Conservation (phyloP, 306 rosid species). For the Calophaca sinica region DNA sequence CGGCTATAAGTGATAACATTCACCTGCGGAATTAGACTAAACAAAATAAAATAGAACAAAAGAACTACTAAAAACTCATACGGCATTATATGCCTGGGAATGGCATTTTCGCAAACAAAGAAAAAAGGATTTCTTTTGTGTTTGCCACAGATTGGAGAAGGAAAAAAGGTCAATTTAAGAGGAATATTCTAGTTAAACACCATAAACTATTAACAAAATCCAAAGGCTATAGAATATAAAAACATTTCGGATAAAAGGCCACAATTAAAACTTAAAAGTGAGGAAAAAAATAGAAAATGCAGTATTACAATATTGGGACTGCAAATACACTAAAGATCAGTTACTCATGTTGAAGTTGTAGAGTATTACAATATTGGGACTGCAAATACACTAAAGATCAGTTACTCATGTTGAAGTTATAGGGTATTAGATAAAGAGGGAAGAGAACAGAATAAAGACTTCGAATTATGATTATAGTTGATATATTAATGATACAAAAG, state of each 20-base stretch:
- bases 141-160: background rate
- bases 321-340: background rate
- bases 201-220: slow-evolving; percentile 8
- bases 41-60: background rate
- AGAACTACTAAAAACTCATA: background rate
- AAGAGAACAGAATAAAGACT: background rate
- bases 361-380: slow-evolving; percentile 1
- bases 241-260: background rate
- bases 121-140: background rate
- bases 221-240: background rate
- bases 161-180: background rate
- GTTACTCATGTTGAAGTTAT: background rate
- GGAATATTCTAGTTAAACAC: background rate
- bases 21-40: background rate
- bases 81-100: slow-evolving; percentile 4
- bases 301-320: slow-evolving; percentile 19
- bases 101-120: background rate
- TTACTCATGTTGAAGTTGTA: background rate
- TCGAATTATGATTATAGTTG: background rate
- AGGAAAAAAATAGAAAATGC: background rate
- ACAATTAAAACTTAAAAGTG: background rate
- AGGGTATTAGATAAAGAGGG: background rate
- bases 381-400: background rate
- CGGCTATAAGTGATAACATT: background rate
- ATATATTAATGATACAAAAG: background rate